Evolutionary conservation across 2,329 filamentous ascomycete species (phyloP), one percentile per base, ranked within the genome.

Genomic region (Fusarium agapanthi): DNA sequence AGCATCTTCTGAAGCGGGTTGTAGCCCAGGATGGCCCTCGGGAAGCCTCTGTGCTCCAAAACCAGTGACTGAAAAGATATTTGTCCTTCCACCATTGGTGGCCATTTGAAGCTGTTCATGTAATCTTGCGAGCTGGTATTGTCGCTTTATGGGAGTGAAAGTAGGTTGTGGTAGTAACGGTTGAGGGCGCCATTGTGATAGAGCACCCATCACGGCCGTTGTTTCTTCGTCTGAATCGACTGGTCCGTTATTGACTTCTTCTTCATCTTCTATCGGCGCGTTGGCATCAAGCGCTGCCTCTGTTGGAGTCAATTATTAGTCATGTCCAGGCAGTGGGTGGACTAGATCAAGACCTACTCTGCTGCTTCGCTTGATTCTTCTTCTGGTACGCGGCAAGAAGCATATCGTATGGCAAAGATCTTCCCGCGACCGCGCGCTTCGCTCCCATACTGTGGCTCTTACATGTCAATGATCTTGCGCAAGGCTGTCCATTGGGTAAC

Each of bases 351-450:
- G 47, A 88, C 92, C 84, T 87, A 95, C 94, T 97, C 82, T 98
- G 96, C 84, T 97, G 94, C 79, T 97, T 97, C 28, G 96, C 96
- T 82, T 98, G 96, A 78, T 99, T 99, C 87, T 98, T 98, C 88
- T 98, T 98, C 81, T 96, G 93, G 78, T 96, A 96, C 13, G 92
- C 92, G 20, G 93, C 91, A 41, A 98, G 87, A 43, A 98, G 85
- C 92, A 97, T 96, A 81, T 97, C 95, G 79, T 98, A 98, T 3
- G 95, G 95, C 67, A 97, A 84, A 48, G 93, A 96, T 69, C 95
- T 88, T 2, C 95, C 95, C 10, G 94, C 92, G 7, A 98, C 95
- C 2, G 93, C 92, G 75, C 95, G 88, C 83, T 98, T 98, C 10
- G 95, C 92, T 16, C 95, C 95, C 95, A 98, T 97, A n/a, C 89